Evolutionary conservation across 805 yeast species (phyloP).

Genomic region (Hanseniaspora occidentalis): DNA sequence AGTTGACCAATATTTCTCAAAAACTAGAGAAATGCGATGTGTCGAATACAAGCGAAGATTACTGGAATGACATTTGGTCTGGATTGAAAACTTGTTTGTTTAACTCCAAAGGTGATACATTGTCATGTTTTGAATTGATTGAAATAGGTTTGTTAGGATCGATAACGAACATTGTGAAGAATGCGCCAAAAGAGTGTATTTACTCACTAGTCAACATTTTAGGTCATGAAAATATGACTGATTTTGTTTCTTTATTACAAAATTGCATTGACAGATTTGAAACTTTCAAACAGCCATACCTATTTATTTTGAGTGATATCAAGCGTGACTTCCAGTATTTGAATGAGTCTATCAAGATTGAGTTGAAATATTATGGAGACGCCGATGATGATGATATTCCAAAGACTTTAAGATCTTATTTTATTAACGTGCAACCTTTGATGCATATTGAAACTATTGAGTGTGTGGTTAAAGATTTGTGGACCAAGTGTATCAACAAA

Average conservation of each 20-base stretch:
- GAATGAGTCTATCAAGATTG: conserved; percentile 59
- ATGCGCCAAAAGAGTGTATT: conserved; percentile 16
- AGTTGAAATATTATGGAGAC: conserved; percentile 32
- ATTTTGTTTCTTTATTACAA: conserved; percentile 48
- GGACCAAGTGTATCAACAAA: neutral
- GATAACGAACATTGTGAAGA: conserved; percentile 13
- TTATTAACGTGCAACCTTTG: conserved; percentile 29
- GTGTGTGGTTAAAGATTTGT: conserved; percentile 16
- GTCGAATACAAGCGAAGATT: conserved; percentile 17
- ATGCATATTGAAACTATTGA: conserved; percentile 31
- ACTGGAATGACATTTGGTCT: conserved; percentile 27
- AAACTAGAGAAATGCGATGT: conserved; percentile 14
- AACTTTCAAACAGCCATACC: conserved; percentile 36
- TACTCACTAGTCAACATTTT: neutral
- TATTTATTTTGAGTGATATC: neutral
- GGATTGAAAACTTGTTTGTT: conserved; percentile 26
- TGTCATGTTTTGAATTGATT: conserved; percentile 67
- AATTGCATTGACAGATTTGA: conserved; percentile 66
- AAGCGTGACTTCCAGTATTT: conserved; percentile 40
- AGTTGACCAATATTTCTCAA: conserved; percentile 14
- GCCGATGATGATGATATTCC: conserved; percentile 16
- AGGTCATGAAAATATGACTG: conserved; percentile 25
- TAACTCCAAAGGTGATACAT: conserved; percentile 13
- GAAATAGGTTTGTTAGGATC: conserved; percentile 47
- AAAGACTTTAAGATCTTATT: conserved; percentile 17